A percentile compares a stretch with the other conserved stretches of the same genome.
Conservation (phyloP, 805 yeast genomes). For the Spathaspora girioi region DNA sequence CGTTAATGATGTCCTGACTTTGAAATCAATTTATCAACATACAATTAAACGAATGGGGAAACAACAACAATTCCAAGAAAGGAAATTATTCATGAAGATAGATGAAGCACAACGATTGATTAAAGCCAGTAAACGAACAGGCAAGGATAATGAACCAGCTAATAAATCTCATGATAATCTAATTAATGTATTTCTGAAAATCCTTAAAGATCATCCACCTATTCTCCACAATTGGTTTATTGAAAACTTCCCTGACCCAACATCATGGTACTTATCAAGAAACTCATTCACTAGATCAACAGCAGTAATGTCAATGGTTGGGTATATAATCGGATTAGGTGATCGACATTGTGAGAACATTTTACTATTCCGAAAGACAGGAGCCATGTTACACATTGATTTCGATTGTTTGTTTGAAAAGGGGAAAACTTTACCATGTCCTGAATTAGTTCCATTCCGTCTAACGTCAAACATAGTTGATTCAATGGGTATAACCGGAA, state of each 20-base stretch:
- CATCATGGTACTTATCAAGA: slow-evolving; percentile 79
- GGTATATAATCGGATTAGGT: slow-evolving; percentile 89
- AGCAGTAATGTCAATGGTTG: slow-evolving; percentile 97
- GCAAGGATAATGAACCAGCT: neutral
- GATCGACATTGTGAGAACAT: slow-evolving; percentile 96
- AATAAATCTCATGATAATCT: slow-evolving; percentile 16
- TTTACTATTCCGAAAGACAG: slow-evolving; percentile 65
- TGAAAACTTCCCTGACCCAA: slow-evolving; percentile 85
- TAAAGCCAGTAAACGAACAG: slow-evolving; percentile 11
- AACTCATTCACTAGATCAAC: slow-evolving; percentile 70
- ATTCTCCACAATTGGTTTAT: slow-evolving; percentile 85
- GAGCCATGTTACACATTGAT: slow-evolving; percentile 88
- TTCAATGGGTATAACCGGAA: slow-evolving; percentile 85
- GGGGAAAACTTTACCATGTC: slow-evolving; percentile 65
- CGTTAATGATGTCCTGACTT: slow-evolving; percentile 32
- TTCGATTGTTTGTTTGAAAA: slow-evolving; percentile 95
- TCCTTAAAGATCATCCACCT: slow-evolving; percentile 49
- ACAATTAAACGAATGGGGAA: slow-evolving; percentile 26
- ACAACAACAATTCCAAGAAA: slow-evolving; percentile 17
- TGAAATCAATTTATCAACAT: slow-evolving; percentile 27
- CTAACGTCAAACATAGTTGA: slow-evolving; percentile 87
- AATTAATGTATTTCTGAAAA: slow-evolving; percentile 17
- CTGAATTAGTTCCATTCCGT: slow-evolving; percentile 93
- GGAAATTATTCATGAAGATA: slow-evolving; percentile 24
- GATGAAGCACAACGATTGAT: slow-evolving; percentile 27